phyloP scores from a whole-genome alignment of 164 flowering plant genomes.

The Saururus chinensis region DNA sequence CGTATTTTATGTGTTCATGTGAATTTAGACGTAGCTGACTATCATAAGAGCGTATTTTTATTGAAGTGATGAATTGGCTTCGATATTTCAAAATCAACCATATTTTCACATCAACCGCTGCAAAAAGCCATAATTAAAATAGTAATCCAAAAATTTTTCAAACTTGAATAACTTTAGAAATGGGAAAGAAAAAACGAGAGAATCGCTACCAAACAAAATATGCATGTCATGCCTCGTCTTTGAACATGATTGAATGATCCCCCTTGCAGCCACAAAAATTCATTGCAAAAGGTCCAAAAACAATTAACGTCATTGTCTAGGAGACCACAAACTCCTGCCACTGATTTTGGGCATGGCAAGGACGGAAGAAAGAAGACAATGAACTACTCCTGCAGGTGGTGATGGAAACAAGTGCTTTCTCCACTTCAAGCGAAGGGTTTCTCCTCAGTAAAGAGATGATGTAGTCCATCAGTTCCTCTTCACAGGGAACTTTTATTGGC shows the following conservation, averaged over 20 bases:
- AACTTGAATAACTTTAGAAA: not conserved
- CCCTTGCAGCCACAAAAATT: conserved; percentile 7
- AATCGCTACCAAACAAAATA: not conserved
- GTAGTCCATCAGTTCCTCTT: conserved; percentile 29
- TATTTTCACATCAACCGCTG: no score
- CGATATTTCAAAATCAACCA: no score
- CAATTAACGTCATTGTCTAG: not conserved
- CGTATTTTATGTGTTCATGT: no score
- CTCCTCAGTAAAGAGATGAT: conserved; percentile 23
- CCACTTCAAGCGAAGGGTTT: conserved; percentile 16
- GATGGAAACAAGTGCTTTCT: conserved; percentile 16
- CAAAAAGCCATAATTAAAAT: no score
- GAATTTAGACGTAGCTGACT: no score
- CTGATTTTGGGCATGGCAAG: conserved; percentile 6
- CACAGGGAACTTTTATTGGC: conserved; percentile 36
- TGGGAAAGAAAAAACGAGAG: not conserved
- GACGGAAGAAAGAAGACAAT: conserved; percentile 2
- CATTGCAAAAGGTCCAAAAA: not conserved
- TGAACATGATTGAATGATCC: not conserved
- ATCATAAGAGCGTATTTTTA: no score
- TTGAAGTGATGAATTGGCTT: no score
- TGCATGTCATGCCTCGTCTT: not conserved
- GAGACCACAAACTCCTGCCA: conserved; percentile 5
- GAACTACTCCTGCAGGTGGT: conserved; percentile 7
- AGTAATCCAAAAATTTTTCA: no score